These are phyloP conservation scores for Candida loeiensis DNA, from an alignment of 805 yeast species.

Conservation along the genomic window DNA sequence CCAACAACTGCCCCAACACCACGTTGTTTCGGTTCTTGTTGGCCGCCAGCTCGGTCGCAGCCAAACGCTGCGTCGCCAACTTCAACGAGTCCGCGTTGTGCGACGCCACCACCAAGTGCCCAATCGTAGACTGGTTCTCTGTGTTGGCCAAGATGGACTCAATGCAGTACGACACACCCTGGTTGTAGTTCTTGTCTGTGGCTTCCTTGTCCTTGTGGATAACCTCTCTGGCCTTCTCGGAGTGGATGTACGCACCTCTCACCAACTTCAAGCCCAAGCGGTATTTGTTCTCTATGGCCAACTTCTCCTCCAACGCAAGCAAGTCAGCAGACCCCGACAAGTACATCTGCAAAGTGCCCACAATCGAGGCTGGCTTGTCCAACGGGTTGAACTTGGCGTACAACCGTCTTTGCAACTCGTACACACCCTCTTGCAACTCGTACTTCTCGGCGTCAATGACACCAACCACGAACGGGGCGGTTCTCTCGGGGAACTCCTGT, in stretches of 20 bases:
- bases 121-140: constrained; percentile 39
- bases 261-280: constrained; percentile 85
- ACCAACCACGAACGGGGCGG: constrained; percentile 67
- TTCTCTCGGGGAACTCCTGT: constrained; percentile 56
- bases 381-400: constrained; percentile 67
- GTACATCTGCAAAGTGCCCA: constrained; percentile 93
- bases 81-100: constrained; percentile 81
- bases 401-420: constrained; percentile 79
- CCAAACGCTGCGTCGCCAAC: constrained; percentile 59
- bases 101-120: constrained; percentile 85
- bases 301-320: constrained; percentile 56
- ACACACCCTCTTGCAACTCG: constrained; percentile 87
- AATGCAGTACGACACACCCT: constrained; percentile 61
- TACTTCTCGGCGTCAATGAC: constrained; percentile 91
- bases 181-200: constrained; percentile 76
- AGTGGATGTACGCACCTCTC: constrained; percentile 92
- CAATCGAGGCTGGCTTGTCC: constrained; percentile 59
- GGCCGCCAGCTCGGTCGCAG: constrained; percentile 14
- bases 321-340: constrained; percentile 65
- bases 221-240: constrained; percentile 71
- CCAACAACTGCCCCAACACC: constrained; percentile 84
- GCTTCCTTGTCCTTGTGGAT: constrained; percentile 74
- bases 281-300: constrained; percentile 61
- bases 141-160: constrained; percentile 50
- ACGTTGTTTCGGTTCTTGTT: constrained; percentile 50